Evolutionary conservation across 2,329 filamentous ascomycete genomes (phyloP), one percentile per base, ranked within the genome.

Genomic region (Ceratocystis huliohia): DNA sequence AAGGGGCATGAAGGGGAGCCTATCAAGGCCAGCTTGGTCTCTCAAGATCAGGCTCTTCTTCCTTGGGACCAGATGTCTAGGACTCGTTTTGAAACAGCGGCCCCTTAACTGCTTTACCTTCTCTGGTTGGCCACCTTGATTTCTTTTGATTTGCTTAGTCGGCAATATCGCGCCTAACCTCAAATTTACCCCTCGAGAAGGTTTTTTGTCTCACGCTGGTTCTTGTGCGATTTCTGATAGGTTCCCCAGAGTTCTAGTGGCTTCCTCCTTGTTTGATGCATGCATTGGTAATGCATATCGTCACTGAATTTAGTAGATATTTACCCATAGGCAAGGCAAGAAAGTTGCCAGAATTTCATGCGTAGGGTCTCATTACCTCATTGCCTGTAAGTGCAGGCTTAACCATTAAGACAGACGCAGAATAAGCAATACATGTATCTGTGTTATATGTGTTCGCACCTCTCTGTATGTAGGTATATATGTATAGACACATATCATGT

Each of bases 51-150:
- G 15, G 4, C 28, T 30, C 33, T 33, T 33, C 30, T 33, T 33
- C 30, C 30, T 33, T 33, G 10, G 28, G 3, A 37, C 17, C 30
- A 20, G 56, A 37, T 37, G 25, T 59, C 28, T 30, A 33, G 56
- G 56, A n/a, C 56, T 59, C 28, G 56, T n/a, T 59, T 59, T 59
- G 56, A 59, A 59, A 37, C 56, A 59, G 56, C 17, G 15, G 56
- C 56, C 30, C 56, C 56, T 59, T 41, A 41, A 41, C 37, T 41
- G 37, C 37, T 15, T 41, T 15, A 0, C 3, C 37, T 15, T 41
- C 10, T 13, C 13, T 41, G 37, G 37, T 41, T 41, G 37, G 37
- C 10, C 15, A 10, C 10, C 37, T 41, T 41, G 37, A 15, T 41
- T 41, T 41, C 10, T 15, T 5, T 15, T 41, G 37, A 53, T 15